Evolutionary conservation across 1,139 yeast species (phyloP).

Genomic region (Candida glucosophila): DNA sequence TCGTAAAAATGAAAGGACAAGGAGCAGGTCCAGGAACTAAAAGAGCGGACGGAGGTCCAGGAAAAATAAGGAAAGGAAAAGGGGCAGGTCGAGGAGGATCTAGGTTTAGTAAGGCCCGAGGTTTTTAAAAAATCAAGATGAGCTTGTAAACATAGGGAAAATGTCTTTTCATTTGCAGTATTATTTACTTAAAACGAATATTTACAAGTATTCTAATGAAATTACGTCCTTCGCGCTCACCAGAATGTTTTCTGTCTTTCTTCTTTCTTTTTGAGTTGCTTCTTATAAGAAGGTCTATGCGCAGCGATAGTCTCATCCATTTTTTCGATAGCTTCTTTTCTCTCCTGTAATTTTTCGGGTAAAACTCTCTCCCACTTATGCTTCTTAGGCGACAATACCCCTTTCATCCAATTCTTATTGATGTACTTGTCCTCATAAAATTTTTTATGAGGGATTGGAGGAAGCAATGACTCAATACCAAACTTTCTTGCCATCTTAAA

Average conservation of each 20-base stretch:
- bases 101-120: conserved; percentile 10
- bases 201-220: no score
- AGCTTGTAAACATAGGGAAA: no score
- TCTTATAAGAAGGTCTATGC: conserved; percentile 56
- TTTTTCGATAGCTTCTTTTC: conserved; percentile 57
- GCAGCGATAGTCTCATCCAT: conserved; percentile 67
- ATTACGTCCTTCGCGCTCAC: no score
- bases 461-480: conserved; percentile 75
- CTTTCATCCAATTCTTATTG: conserved; percentile 64
- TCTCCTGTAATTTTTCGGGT: conserved; percentile 51
- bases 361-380: conserved; percentile 71
- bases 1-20: conserved; percentile 27
- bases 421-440: conserved; percentile 76
- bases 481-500: conserved; percentile 76
- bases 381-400: conserved; percentile 73
- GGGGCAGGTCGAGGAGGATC: conserved; percentile 9
- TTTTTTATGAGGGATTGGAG: conserved; percentile 61
- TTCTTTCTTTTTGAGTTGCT: conserved; percentile 46
- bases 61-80: conserved; percentile 5
- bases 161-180: no score
- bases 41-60: conserved; percentile 3
- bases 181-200: no score
- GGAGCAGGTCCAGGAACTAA: conserved; percentile 34
- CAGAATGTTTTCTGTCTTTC: conserved; percentile 42
- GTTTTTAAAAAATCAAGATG: no score